A percentile compares a stretch with the other conserved stretches of the same genome.
phyloP scores from a whole-genome alignment of 768 basidiomycete species.

The Mycena haematopus region DNA sequence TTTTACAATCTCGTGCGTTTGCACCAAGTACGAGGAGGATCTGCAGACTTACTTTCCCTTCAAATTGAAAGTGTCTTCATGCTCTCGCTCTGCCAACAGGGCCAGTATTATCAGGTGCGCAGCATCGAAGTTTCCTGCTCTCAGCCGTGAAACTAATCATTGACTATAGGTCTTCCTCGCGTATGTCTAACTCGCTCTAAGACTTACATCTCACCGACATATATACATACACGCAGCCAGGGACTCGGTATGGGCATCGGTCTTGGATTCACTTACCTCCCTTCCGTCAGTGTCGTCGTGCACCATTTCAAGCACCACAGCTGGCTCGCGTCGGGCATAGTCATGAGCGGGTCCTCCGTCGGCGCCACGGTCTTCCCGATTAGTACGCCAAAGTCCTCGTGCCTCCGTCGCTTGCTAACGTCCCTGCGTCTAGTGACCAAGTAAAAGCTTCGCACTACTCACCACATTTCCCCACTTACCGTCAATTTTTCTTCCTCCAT shows the following conservation, averaged over 20 bases:
- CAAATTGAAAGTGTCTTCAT: constrained; percentile 40
- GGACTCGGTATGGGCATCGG: constrained; percentile 44
- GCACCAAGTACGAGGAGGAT: background rate
- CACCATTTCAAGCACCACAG: constrained; percentile 51
- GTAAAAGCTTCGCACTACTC: background rate
- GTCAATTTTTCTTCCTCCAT: too few species aligned
- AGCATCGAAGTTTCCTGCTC: too few species aligned
- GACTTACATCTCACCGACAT: too few species aligned
- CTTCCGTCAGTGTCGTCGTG: constrained; percentile 40
- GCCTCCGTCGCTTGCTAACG: background rate
- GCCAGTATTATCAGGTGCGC: constrained; percentile 38
- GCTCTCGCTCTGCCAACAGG: constrained; percentile 44
- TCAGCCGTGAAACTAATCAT: too few species aligned
- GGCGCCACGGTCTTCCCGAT: constrained; percentile 19
- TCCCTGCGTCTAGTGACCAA: background rate
- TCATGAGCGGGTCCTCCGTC: constrained; percentile 42
- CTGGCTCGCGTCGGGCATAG: constrained; percentile 51
- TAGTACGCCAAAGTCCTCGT: background rate
- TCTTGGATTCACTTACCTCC: constrained; percentile 46
- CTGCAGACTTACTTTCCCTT: constrained; percentile 30
- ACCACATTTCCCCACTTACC: background rate
- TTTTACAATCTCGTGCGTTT: constrained; percentile 31
- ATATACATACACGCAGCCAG: constrained; percentile 26
- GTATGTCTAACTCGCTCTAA: too few species aligned
- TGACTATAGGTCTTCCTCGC: background rate